Percentiles rank a stretch among this genome's conserved stretches.
Evolutionary conservation across 2,329 filamentous ascomycete species (phyloP).

Genomic region (Aspergillus proliferans): DNA sequence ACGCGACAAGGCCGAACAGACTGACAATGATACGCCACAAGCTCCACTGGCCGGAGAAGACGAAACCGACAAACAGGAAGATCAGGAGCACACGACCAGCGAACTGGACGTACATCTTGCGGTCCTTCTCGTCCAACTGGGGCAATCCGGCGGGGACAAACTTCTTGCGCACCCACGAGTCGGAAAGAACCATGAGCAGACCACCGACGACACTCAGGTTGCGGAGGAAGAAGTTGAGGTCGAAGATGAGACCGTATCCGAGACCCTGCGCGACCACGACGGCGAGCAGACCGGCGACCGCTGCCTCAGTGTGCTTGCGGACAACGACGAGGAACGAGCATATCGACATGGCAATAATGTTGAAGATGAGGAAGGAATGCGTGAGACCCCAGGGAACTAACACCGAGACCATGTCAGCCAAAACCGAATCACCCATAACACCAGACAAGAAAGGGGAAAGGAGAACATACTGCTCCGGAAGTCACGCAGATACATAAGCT

Average conservation of each 20-base stretch:
- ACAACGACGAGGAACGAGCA: constrained; percentile 84
- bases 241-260: constrained; percentile 96
- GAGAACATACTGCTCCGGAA: constrained; percentile 76
- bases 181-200: constrained; percentile 93
- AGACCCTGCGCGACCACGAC: constrained; percentile 92
- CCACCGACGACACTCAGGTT: constrained; percentile 97
- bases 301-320: constrained; percentile 88
- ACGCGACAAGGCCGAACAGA: constrained; percentile 78
- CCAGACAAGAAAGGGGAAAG: not conserved
- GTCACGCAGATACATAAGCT: constrained; percentile 85
- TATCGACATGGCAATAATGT: constrained; percentile 78
- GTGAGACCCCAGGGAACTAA: constrained; percentile 81
- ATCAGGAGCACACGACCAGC: constrained; percentile 92
- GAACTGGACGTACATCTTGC: constrained; percentile 99
- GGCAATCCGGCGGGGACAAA: constrained; percentile 94
- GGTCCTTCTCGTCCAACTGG: constrained; percentile 94
- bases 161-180: constrained; percentile 96
- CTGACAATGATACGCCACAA: constrained; percentile 82
- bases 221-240: constrained; percentile 99
- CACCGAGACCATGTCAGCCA: constrained; percentile 3
- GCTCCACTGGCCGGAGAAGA: constrained; percentile 91
- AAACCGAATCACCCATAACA: not conserved
- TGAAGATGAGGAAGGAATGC: constrained; percentile 84
- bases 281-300: constrained; percentile 79
- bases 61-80: constrained; percentile 94